These are phyloP conservation scores for Irpex rosettiformis DNA, from an alignment of 1,284 basidiomycete species.

Conservation along the genomic window DNA sequence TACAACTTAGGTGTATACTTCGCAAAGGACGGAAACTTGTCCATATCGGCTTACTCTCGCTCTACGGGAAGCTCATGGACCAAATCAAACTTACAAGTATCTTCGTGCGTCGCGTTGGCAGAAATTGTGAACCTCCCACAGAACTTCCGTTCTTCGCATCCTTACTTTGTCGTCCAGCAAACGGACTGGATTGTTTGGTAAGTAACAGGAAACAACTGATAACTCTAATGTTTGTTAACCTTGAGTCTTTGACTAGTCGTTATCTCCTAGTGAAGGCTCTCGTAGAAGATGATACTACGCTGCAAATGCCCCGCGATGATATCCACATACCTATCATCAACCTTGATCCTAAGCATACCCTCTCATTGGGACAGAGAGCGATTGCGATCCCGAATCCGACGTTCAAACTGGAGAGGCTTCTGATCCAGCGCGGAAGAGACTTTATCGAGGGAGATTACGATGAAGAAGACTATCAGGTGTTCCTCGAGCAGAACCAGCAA, in stretches of 20 bases:
- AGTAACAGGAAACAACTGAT: slow-evolving; percentile 14
- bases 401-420: slow-evolving; percentile 43
- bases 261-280: slow-evolving; percentile 51
- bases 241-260: slow-evolving; percentile 36
- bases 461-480: slow-evolving; percentile 45
- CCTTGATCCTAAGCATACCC: slow-evolving; percentile 33
- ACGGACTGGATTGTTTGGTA: slow-evolving; percentile 67
- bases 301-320: slow-evolving; percentile 1
- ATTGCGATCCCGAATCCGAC: slow-evolving; percentile 53
- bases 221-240: neutral
- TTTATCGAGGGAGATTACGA: slow-evolving; percentile 39
- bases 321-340: slow-evolving; percentile 37
- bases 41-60: slow-evolving; percentile 40
- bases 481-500: slow-evolving; percentile 21
- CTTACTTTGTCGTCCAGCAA: slow-evolving; percentile 54
- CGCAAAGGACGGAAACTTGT: slow-evolving; percentile 49
- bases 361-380: slow-evolving; percentile 10
- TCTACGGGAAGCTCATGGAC: slow-evolving; percentile 38
- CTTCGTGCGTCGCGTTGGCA: slow-evolving; percentile 51
- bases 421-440: slow-evolving; percentile 38
- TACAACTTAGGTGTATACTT: slow-evolving; percentile 62
- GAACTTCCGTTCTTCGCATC: slow-evolving; percentile 44
- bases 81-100: slow-evolving; percentile 41
- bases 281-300: no score
- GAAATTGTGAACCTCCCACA: slow-evolving; percentile 56